phyloP scores from a whole-genome alignment of 2,329 filamentous ascomycete genomes.

The Penicillium sp. region DNA sequence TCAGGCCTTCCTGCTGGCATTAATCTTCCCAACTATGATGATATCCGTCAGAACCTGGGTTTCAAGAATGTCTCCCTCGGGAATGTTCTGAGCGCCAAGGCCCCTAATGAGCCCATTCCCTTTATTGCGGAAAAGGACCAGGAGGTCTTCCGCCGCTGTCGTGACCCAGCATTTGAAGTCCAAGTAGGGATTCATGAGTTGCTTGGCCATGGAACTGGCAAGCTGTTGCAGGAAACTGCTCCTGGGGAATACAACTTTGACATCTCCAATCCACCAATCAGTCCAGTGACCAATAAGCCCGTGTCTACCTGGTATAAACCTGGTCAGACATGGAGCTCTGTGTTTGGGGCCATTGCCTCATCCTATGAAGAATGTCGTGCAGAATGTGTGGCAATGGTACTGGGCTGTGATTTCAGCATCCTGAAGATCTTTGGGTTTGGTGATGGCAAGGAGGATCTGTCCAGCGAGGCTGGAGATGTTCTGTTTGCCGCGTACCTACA shows the following conservation, averaged over 20 bases:
- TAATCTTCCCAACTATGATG: constrained; percentile 54
- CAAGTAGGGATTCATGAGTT: constrained; percentile 94
- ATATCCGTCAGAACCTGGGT: constrained; percentile 56
- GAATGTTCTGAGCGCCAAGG: constrained; percentile 86
- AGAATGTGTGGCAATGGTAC: constrained; percentile 86
- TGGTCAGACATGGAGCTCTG: constrained; percentile 88
- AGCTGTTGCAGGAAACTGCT: constrained; percentile 82
- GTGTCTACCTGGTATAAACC: constrained; percentile 87
- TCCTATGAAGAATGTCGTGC: constrained; percentile 93
- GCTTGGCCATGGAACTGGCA: constrained; percentile 82
- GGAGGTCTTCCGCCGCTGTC: constrained; percentile 71
- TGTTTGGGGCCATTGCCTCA: constrained; percentile 80
- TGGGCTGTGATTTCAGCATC: constrained; percentile 82
- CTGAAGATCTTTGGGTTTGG: constrained; percentile 90
- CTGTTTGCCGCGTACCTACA: constrained; percentile 82
- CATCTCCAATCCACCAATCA: constrained; percentile 69
- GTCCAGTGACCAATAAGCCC: constrained; percentile 70
- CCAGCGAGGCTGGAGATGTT: constrained; percentile 74
- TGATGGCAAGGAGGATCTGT: constrained; percentile 65
- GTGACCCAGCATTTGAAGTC: constrained; percentile 85
- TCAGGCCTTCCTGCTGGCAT: constrained; percentile 58
- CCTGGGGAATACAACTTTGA: constrained; percentile 86
- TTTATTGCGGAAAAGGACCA: constrained; percentile 79
- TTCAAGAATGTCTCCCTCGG: constrained; percentile 76
- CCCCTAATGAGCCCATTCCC: constrained; percentile 84